A percentile compares a stretch with the other conserved stretches of the same genome.
phyloP scores from a whole-genome alignment of 805 yeast genomes.

The Cyberlindnera saturnus region DNA sequence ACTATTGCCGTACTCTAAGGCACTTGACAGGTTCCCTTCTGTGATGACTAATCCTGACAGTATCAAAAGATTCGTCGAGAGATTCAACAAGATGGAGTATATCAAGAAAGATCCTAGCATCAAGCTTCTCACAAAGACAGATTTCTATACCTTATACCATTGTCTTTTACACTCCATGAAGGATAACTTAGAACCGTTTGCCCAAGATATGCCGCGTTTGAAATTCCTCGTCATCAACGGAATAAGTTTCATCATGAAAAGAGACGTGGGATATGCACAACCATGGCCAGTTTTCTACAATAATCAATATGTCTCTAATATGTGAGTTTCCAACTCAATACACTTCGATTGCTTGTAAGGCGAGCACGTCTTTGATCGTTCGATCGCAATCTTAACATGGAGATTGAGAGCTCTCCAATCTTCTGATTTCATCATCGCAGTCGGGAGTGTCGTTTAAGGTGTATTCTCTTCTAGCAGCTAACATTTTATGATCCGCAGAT shows the following conservation, averaged over 20 bases:
- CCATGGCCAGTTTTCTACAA: background rate
- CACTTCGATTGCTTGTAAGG: too few species aligned
- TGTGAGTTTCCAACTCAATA: too few species aligned
- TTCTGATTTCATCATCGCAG: too few species aligned
- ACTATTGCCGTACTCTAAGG: constrained; percentile 36
- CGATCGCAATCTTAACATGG: too few species aligned
- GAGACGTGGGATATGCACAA: constrained; percentile 7
- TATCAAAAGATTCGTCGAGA: constrained; percentile 23
- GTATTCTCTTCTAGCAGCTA: too few species aligned
- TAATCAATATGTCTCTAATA: background rate
- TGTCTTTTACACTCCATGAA: constrained; percentile 33
- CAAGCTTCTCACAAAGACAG: constrained; percentile 22
- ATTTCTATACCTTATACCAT: constrained; percentile 30
- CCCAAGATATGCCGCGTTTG: constrained; percentile 27
- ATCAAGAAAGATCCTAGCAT: too few species aligned
- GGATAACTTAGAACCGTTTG: constrained; percentile 29
- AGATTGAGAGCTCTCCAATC: too few species aligned
- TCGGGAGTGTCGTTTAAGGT: too few species aligned
- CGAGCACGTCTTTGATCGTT: too few species aligned
- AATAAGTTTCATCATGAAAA: background rate
- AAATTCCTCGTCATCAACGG: constrained; percentile 31
- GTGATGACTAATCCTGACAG: constrained; percentile 37
- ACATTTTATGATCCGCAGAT: too few species aligned
- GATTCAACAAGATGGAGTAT: constrained; percentile 18
- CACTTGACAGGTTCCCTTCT: constrained; percentile 36